A percentile compares a stretch with the other conserved stretches of the same genome.
Conservation (phyloP, 2,329 filamentous ascomycete species). For the Aspergillus arachidicola region DNA sequence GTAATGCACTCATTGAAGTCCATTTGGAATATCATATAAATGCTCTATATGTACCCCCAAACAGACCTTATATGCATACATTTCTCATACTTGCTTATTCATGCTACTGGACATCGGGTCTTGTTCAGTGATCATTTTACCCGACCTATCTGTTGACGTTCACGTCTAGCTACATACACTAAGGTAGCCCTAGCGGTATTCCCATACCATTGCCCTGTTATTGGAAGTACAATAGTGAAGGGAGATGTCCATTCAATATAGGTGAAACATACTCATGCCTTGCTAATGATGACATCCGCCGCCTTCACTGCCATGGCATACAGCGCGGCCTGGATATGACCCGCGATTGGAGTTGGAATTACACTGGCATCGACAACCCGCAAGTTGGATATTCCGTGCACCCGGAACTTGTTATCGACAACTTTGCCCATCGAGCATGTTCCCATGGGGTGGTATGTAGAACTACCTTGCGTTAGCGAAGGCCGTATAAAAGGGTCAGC, state of each 20-base stretch:
- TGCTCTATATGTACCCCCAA: too few species aligned
- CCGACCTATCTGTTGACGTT: background rate
- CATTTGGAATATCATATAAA: too few species aligned
- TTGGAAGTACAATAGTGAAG: background rate
- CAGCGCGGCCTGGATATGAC: constrained; percentile 6
- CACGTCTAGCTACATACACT: background rate
- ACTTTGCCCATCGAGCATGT: constrained; percentile 16
- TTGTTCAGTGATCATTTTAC: too few species aligned
- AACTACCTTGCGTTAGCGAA: background rate
- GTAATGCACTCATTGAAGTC: too few species aligned
- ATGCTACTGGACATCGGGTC: fast-evolving
- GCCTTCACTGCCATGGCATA: constrained; percentile 8
- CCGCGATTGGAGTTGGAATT: background rate
- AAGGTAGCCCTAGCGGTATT: background rate
- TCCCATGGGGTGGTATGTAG: constrained; percentile 12
- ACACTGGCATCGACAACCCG: constrained; percentile 8
- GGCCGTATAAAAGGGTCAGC: background rate
- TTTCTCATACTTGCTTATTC: too few species aligned
- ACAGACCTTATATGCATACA: too few species aligned
- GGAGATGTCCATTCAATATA: background rate
- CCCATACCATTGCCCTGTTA: background rate
- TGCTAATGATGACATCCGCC: background rate
- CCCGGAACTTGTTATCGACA: constrained; percentile 14
- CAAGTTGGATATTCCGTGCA: constrained; percentile 11
- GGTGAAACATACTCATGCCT: background rate